A percentile compares a stretch with the other conserved stretches of the same genome.
Conservation (phyloP, 139 green algal genomes). For the Eudorina sp. region DNA sequence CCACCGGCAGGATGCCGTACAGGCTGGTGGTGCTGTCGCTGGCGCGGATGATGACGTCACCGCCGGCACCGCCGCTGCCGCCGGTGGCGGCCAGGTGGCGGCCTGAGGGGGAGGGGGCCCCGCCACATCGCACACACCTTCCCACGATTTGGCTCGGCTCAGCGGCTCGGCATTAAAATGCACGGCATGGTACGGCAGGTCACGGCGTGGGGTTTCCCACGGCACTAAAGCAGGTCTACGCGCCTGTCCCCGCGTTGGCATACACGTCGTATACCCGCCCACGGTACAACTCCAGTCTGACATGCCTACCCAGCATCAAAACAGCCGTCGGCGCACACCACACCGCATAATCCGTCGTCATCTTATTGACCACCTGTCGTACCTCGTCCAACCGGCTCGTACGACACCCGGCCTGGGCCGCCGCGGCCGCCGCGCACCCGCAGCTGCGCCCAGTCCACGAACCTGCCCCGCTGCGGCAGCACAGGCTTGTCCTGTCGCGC, state of each 20-base stretch:
- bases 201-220: too few species aligned
- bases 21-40: neutral
- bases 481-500: neutral
- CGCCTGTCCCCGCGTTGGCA: too few species aligned
- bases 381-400: neutral
- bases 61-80: conserved; percentile 17
- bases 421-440: conserved; percentile 1
- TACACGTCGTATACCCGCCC: too few species aligned
- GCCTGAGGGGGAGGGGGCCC: too few species aligned
- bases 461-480: neutral
- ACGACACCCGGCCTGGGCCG: neutral
- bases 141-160: too few species aligned
- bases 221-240: too few species aligned
- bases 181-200: too few species aligned
- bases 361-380: neutral
- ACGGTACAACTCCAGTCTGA: too few species aligned
- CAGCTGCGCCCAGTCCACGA: neutral
- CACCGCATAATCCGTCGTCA: neutral
- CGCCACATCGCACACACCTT: too few species aligned
- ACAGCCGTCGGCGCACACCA: too few species aligned
- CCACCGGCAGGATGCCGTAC: neutral
- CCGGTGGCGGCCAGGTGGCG: neutral
- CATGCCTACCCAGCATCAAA: too few species aligned
- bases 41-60: conserved; percentile 25
- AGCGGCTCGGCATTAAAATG: too few species aligned